Evolutionary conservation across 2,329 filamentous ascomycete genomes (phyloP).

Genomic region (Drechslera avenae): DNA sequence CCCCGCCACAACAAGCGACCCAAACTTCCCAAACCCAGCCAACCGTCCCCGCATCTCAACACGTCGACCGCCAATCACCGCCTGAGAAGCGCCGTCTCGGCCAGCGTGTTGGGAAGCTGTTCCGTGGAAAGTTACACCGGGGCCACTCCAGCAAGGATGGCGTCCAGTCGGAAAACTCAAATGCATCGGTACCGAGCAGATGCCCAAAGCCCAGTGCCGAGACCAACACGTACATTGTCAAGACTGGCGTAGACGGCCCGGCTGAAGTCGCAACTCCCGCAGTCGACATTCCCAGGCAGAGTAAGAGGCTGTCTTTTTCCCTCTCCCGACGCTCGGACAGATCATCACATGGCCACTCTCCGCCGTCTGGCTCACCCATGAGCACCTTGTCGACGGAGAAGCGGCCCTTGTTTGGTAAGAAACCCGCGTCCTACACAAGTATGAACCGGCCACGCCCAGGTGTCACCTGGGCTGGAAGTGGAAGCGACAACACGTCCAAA

Average conservation of each 20-base stretch:
- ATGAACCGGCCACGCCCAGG: slow-evolving; percentile 36
- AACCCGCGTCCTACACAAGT: slow-evolving; percentile 36
- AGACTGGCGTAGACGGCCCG: slow-evolving; percentile 37
- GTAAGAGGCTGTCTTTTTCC: slow-evolving; percentile 45
- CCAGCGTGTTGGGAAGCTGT: slow-evolving; percentile 41
- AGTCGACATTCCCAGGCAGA: slow-evolving; percentile 31
- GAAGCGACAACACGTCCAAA: slow-evolving; percentile 22
- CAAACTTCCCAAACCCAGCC: neutral
- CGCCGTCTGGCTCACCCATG: slow-evolving; percentile 46
- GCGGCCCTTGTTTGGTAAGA: slow-evolving; percentile 21
- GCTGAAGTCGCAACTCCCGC: slow-evolving; percentile 29
- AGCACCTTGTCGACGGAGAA: slow-evolving; percentile 37
- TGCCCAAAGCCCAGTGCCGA: slow-evolving; percentile 11
- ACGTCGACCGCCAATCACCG: slow-evolving; percentile 13
- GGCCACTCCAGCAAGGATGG: slow-evolving; percentile 13
- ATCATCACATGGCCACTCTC: slow-evolving; percentile 46
- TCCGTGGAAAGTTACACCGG: slow-evolving; percentile 35
- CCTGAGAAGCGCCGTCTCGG: slow-evolving; percentile 37
- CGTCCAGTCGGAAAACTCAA: slow-evolving; percentile 4
- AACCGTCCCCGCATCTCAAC: slow-evolving; percentile 3
- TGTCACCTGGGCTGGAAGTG: slow-evolving; percentile 40
- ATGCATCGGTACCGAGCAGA: slow-evolving; percentile 1
- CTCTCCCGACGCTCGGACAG: slow-evolving; percentile 46
- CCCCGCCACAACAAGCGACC: slow-evolving; percentile 5
- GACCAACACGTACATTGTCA: slow-evolving; percentile 31